Evolutionary conservation across 257 asterid genomes (phyloP), one percentile per base, ranked within the genome.

Genomic region (Salvia rosmarinus): DNA sequence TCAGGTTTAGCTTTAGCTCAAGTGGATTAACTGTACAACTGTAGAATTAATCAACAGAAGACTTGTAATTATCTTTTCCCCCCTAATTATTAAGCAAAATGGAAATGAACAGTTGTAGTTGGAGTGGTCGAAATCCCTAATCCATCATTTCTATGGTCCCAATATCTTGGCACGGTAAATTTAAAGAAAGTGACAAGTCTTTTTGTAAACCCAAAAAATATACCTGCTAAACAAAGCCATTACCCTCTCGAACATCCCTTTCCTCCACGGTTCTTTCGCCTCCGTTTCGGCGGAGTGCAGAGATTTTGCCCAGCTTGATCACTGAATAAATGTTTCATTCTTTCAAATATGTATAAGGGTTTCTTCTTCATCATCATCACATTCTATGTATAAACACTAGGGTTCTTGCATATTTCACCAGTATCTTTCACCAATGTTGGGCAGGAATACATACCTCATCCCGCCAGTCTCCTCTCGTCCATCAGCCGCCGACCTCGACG

Each of bases 381-480:
- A 5, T 43, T 59, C 17, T 13, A n/a, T 19, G 50, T 37, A 35
- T 12, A 65, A 32, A 57, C 21, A 62, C 4, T 81, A 74, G 82
- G 80, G 75, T 73, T 58, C 30, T 25, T 25, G 30, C 68, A 4
- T 40, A 37, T 3, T 50, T 19, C 73, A 34, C 6, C 39, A 4
- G 25, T n/a, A n/a, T n/a, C n/a, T n/a, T n/a, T n/a, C n/a, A n/a
- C n/a, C 52, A 44, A 90, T 88, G 96, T 74, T 77, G 63, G 73
- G 60, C 75, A 79, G 73, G 74, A 86, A 82, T 83, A 56, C 82
- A 3, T 78, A 78, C 77, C 77, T 86, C n/a, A 71, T 73, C 74
- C 82, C 83, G 1, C 90, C 73, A 37, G 39, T 51, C 52, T 55
- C 87, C 55, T 63, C 83, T 70, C 78, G 68, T 11, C 81, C 49